Evolutionary conservation across 306 rosid genomes (phyloP).

Genomic region (Fragaria nilgerrensis): DNA sequence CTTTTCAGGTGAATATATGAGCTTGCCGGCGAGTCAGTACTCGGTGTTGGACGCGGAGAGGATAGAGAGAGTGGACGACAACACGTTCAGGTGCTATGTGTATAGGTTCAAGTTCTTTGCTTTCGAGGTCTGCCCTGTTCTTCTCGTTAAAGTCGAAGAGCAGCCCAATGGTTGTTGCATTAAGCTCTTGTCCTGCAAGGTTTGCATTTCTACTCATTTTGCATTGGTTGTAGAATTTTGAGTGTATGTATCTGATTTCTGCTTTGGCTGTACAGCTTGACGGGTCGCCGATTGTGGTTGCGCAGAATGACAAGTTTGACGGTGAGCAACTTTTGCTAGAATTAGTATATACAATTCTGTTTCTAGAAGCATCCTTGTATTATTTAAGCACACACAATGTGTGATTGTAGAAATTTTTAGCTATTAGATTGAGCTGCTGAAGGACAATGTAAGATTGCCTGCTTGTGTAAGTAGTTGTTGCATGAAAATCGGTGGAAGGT

Average conservation of each 20-base stretch:
- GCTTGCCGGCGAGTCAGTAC: constrained; percentile 93
- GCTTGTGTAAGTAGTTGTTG: not conserved
- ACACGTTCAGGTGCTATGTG: constrained; percentile 85
- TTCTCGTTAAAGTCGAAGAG: constrained; percentile 79
- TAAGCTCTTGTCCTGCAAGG: constrained; percentile 95
- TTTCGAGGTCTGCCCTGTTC: constrained; percentile 89
- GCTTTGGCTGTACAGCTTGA: constrained; percentile 57
- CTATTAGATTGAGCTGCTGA: not conserved
- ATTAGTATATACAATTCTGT: not conserved
- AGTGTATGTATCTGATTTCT: constrained; percentile 19
- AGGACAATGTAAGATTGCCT: not conserved
- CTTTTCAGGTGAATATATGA: constrained; percentile 76
- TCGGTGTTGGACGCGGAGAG: constrained; percentile 97
- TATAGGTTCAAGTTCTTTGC: constrained; percentile 74
- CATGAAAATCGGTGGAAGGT: not conserved
- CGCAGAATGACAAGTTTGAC: constrained; percentile 88
- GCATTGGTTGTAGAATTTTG: not conserved
- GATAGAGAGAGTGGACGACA: constrained; percentile 83
- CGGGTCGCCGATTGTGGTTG: constrained; percentile 80
- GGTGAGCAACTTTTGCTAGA: constrained; percentile 40
- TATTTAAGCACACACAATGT: not conserved
- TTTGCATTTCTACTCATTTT: too few relatives aligned
- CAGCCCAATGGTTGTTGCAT: constrained; percentile 83
- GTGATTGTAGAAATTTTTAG: not conserved
- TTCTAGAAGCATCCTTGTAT: not conserved